A percentile compares a stretch with the other conserved stretches of the same genome.
phyloP scores from a whole-genome alignment of 495 filamentous ascomycete species.

The Penicilliopsis zonata region DNA sequence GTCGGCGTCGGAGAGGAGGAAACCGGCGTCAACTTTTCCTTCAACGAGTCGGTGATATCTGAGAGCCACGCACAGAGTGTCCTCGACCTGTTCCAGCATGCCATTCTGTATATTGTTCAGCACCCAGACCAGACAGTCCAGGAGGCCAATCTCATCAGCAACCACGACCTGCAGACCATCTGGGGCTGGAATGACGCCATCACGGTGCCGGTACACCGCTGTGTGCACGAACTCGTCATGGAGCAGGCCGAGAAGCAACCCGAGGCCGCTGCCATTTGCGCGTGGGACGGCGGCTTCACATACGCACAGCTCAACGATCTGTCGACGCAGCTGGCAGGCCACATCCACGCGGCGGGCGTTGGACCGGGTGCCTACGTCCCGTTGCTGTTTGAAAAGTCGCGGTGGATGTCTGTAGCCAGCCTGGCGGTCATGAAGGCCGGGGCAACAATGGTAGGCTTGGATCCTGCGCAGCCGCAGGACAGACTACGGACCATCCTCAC shows the following conservation, averaged over 20 bases:
- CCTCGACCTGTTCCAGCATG: slow-evolving; percentile 13
- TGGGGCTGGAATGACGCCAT: slow-evolving; percentile 7
- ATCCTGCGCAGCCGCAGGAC: slow-evolving; percentile 33
- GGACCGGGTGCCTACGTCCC: slow-evolving; percentile 24
- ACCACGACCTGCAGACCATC: slow-evolving; percentile 9
- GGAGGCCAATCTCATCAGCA: slow-evolving; percentile 2
- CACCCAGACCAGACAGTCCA: neutral
- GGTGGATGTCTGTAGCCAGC: slow-evolving; percentile 29
- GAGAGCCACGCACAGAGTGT: slow-evolving; percentile 8
- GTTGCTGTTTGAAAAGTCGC: slow-evolving; percentile 35
- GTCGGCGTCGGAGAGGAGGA: slow-evolving; percentile 28
- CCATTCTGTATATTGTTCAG: slow-evolving; percentile 17
- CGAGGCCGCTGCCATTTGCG: slow-evolving; percentile 12
- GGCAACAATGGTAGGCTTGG: slow-evolving; percentile 31
- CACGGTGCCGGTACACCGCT: slow-evolving; percentile 7
- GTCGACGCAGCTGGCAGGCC: slow-evolving; percentile 13
- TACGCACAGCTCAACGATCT: slow-evolving; percentile 30
- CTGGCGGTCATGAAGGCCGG: slow-evolving; percentile 33
- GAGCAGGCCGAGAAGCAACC: slow-evolving; percentile 13
- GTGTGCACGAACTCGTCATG: slow-evolving; percentile 25
- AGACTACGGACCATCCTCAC: slow-evolving; percentile 36
- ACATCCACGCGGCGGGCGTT: slow-evolving; percentile 15
- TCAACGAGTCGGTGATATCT: slow-evolving; percentile 11
- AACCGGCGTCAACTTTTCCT: slow-evolving; percentile 11
- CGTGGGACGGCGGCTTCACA: slow-evolving; percentile 38